These are phyloP conservation scores for Ceratocystis ficicola DNA, from an alignment of 2,329 filamentous ascomycete species.

Conservation along the genomic window DNA sequence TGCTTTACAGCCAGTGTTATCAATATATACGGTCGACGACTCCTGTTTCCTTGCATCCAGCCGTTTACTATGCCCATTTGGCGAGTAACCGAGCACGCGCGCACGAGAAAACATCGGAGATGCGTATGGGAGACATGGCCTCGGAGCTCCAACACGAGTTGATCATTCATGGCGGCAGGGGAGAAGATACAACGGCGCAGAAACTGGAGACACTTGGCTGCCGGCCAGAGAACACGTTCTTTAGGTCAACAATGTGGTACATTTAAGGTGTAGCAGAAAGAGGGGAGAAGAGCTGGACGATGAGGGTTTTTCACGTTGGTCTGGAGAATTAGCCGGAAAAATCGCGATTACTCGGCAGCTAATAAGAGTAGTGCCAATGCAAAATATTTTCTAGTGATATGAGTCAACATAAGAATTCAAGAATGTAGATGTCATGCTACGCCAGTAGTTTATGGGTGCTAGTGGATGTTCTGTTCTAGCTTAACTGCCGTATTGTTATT, in stretches of 20 bases:
- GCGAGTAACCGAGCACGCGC: constrained; percentile 66
- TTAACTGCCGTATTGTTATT: too few relatives aligned
- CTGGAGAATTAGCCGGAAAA: neutral
- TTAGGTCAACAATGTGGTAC: constrained; percentile 34
- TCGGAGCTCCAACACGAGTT: constrained; percentile 11
- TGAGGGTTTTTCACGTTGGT: constrained; percentile 4
- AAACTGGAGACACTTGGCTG: constrained; percentile 10
- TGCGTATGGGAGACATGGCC: neutral
- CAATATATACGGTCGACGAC: constrained; percentile 88
- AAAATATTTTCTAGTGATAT: neutral
- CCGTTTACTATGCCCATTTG: constrained; percentile 92
- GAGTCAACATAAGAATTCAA: neutral
- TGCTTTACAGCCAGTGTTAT: constrained; percentile 93
- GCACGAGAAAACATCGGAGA: constrained; percentile 46
- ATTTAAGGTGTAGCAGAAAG: constrained; percentile 27
- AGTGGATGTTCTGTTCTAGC: neutral
- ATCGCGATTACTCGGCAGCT: constrained; percentile 5
- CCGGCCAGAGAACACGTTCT: constrained; percentile 19
- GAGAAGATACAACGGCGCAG: neutral
- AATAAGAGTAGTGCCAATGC: neutral
- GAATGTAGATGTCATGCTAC: neutral
- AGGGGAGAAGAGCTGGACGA: neutral
- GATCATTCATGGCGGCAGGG: neutral
- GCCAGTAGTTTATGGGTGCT: neutral
- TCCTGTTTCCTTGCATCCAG: constrained; percentile 76